Evolutionary conservation across 2,329 filamentous ascomycete genomes (phyloP).

Genomic region (Chalaropsis thielavioides): DNA sequence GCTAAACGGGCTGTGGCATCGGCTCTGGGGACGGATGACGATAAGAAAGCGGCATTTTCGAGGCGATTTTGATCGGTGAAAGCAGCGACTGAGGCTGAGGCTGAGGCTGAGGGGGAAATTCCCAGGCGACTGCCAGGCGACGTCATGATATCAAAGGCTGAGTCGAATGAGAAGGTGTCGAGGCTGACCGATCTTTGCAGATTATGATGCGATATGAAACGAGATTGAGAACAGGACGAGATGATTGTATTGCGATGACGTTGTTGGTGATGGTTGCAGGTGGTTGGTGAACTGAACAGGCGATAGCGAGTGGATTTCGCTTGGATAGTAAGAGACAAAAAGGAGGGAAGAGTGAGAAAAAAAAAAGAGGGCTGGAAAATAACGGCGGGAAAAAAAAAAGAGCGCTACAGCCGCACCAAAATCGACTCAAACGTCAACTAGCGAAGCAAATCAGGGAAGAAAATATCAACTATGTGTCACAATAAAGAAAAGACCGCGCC

Average conservation of each 20-base stretch:
- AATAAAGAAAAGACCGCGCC: not conserved
- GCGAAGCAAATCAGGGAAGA: not conserved
- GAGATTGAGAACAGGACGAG: not conserved
- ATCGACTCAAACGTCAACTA: not conserved
- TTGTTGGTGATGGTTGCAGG: not conserved
- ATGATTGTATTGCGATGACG: not conserved
- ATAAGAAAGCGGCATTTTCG: slow-evolving; percentile 10
- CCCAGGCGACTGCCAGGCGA: slow-evolving; percentile 10
- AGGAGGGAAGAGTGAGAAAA: not conserved
- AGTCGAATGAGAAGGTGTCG: not conserved
- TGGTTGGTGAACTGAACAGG: not conserved
- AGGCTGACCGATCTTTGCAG: not conserved
- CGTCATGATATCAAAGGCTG: slow-evolving; percentile 8
- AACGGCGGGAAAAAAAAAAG: not conserved
- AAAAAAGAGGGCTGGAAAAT: slow-evolving; percentile 1
- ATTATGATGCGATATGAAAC: not conserved
- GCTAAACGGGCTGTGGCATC: slow-evolving; percentile 38
- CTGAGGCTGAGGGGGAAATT: slow-evolving; percentile 8
- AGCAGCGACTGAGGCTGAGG: slow-evolving; percentile 1
- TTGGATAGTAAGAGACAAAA: not conserved
- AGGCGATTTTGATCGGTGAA: slow-evolving; percentile 3
- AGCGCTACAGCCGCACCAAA: not conserved
- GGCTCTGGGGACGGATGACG: slow-evolving; percentile 14
- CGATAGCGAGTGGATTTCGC: not conserved
- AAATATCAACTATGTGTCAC: slow-evolving; percentile 1